Evolutionary conservation across 1,139 yeast genomes (phyloP), one percentile per base, ranked within the genome.

Genomic region (Diutina neorugosa): DNA sequence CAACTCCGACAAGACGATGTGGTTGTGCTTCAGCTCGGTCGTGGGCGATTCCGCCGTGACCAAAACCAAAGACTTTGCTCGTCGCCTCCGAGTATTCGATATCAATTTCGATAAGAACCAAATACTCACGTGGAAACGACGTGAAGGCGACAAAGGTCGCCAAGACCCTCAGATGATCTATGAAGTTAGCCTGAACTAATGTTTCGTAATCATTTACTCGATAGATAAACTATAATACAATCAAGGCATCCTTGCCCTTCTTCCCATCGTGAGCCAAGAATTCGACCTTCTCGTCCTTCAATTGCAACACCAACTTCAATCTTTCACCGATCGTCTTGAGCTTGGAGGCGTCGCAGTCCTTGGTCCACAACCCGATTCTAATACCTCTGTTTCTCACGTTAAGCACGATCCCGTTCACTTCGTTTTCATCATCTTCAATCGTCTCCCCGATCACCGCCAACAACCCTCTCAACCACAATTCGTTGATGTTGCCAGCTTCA

Each of bases 371-470:
- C 65, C 95, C 93, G 66, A 93, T 81, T 70, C 91, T 85, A 76
- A 80, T 82, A 59, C 84, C 91, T 61, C 81, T 84, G 67, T 81
- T 84, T 77, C 97, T 86, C 63, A 88, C 82, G 68, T 88, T 89
- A 66, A 89, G 82, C 60, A 93, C 96, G 61, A 90, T 89, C 63
- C 99, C 99, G 68, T 89, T 91, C 62, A 94, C 95, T 72, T 90
- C 94, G 63, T 85, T 80, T 66, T 86, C 91, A 58, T 85, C 93
- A 60, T 83, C 86, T 70, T 89, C 96, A 61, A 93, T 85, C 55
- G 97, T 89, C 73, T 93, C 98, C 62, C 99, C 99, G 69, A 93
- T 89, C 56, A 90, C 90, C 52, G 95, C 86, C 64, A 93, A 79
- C 67, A 93, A 79, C 55, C 94, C 84, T 70, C 96, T 80, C 66